These are phyloP conservation scores for Russula sp. DNA, from an alignment of 768 basidiomycete species.

Conservation along the genomic window DNA sequence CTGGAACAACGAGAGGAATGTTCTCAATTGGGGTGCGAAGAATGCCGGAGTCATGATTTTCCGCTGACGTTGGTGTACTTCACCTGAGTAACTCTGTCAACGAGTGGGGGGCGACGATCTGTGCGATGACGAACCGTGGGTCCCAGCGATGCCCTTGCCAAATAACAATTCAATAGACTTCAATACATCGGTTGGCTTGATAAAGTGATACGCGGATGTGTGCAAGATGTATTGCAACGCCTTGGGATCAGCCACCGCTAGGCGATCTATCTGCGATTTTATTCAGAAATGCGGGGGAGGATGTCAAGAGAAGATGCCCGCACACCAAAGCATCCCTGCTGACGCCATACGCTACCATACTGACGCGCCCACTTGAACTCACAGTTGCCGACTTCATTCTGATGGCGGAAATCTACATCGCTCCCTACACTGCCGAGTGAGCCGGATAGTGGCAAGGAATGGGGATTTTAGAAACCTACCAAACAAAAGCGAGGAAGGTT, in stretches of 20 bases:
- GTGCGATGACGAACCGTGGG: slow-evolving; percentile 18
- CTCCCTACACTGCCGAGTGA: neutral
- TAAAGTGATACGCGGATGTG: slow-evolving; percentile 28
- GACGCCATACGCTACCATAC: no score
- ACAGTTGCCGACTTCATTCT: slow-evolving; percentile 23
- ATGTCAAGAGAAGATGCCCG: no score
- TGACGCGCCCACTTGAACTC: no score
- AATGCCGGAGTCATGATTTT: no score
- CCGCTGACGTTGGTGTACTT: no score
- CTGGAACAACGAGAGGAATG: slow-evolving; percentile 24
- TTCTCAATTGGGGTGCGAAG: no score
- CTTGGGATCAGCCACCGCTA: slow-evolving; percentile 7
- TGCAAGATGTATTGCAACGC: slow-evolving; percentile 8
- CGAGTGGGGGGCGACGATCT: slow-evolving; percentile 11
- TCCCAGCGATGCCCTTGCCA: neutral
- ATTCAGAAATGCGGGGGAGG: no score
- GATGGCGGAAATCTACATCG: neutral
- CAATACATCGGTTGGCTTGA: slow-evolving; percentile 1
- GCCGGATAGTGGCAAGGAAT: slow-evolving; percentile 22
- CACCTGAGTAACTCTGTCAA: no score
- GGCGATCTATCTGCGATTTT: no score
- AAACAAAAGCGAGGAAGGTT: no score
- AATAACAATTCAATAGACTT: slow-evolving; percentile 20
- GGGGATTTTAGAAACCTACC: neutral
- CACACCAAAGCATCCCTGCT: no score